Evolutionary conservation across 192 early-diverging fungal species (phyloP), one percentile per base, ranked within the genome.

Genomic region (Coemansia sp.): DNA sequence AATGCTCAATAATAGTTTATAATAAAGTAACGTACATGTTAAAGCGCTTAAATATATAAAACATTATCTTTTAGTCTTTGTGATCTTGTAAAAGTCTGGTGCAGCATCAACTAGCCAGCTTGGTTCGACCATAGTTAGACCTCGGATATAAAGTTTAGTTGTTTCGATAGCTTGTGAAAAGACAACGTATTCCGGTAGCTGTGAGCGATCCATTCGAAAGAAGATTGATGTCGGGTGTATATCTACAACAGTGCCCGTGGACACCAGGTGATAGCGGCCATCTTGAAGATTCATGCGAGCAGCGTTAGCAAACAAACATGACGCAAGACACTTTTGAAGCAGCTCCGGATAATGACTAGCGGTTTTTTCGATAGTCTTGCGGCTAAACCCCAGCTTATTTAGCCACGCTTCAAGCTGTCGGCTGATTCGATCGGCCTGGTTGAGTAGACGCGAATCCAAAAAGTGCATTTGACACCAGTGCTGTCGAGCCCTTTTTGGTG

Each of bases 261-360:
- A 92, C 15, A 90, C 64, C 1, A 91, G 89, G 34, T 85, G 84
- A 59, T 98, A 98, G 0, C 81, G 84, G 53, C 94, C 93, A 13
- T 87, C 92, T 15, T 82, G 83, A 25, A 73, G 74, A 21, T 85
- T 83, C 15, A 93, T 60, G 24, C 85, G 78, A 5, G 91, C 92
- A 9, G 91, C 91, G 68, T 97, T 88, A 75, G 91, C 91, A 71
- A 97, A 97, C 66, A 93, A 92, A 1, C 96, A 94, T 5, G 94
- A 83, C 7, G 87, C 84, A 25, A 98, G 64, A 38, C 93, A 87
- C 73, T 93, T 96, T 41, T 90, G 92, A 9, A 99, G 89, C 23
- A 43, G 44, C 11, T 30, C 30, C 25, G 42, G 56, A 12, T 89
- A 87, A 6, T 82, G 67, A 10, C 86, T 89, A 51, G 93, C 91